Evolutionary conservation across 257 asterid species (phyloP), one percentile per base, ranked within the genome.

Genomic region (Fraxinus anomala): DNA sequence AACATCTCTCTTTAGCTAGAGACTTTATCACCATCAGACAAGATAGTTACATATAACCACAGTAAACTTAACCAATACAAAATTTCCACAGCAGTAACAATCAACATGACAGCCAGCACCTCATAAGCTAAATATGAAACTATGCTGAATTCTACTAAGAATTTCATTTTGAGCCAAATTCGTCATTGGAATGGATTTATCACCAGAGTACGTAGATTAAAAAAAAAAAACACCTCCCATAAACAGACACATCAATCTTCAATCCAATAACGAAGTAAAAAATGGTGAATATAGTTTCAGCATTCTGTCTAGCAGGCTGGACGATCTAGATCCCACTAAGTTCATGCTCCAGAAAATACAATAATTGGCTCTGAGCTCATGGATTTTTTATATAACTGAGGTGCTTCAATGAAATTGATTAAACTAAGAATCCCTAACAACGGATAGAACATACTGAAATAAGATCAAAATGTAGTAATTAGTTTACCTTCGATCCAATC

Each of bases 401-500:
- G 59, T 56, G 34, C 34, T 74, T 16, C 40, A 11, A 17, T 61
- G 68, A 79, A 42, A 73, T 39, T 63, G 56, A 34, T 9, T 30
- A 78, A 63, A 68, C 9, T 68, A 37, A 63, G 71, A 74, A 68
- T 37, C 21, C 40, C 23, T 42, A 40, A 68, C 47, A 68, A 56
- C 76, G 19, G 67, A 77, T 28, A 21, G 31, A 17, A 36, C 74
- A 65, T 28, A 42, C 16, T 70, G 70, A 24, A 42, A 69, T 37
- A 70, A 63, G 24, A 42, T 30, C 51, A 26, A 73, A 24, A 44
- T 10, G 34, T 2, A 49, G 70, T 9, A 26, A 42, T 47, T 21
- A 34, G 39, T 59, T 73, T 78, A 94, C 98, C 96, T 94, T 91
- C 4, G 98, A 94, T 76, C 98, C 98, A 80, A 94, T 92, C 90